Percentiles rank a stretch among this genome's conserved stretches.
phyloP scores from a whole-genome alignment of 2,329 filamentous ascomycete species.

The Ophiostoma australiae region DNA sequence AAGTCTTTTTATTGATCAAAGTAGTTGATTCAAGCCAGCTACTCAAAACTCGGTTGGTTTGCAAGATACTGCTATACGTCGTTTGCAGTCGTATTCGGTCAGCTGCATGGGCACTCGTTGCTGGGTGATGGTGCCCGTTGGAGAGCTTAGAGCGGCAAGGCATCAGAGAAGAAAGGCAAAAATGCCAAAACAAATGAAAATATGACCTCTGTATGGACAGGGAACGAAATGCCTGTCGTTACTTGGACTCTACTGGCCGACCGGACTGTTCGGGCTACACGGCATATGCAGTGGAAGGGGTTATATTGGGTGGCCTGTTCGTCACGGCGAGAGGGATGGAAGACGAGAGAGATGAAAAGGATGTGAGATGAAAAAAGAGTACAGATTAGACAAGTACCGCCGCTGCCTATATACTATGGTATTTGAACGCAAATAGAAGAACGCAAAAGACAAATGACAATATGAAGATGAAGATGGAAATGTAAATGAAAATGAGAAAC shows the following conservation, averaged over 20 bases:
- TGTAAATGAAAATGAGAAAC: not conserved
- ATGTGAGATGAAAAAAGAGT: not conserved
- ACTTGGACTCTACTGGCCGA: not conserved
- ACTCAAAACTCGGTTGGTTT: too few species aligned
- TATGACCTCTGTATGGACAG: not conserved
- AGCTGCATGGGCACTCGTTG: not conserved
- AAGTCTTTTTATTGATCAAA: too few species aligned
- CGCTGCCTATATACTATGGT: slow-evolving; percentile 1
- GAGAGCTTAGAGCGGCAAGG: not conserved
- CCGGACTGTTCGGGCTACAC: not conserved
- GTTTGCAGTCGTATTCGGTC: slow-evolving; percentile 5
- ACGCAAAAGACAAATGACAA: not conserved
- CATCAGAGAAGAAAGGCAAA: too few species aligned
- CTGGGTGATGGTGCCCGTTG: not conserved
- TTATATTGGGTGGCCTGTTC: not conserved
- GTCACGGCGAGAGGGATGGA: not conserved
- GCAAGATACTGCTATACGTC: not conserved
- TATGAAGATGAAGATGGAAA: not conserved
- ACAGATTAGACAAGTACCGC: not conserved
- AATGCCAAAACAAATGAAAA: not conserved
- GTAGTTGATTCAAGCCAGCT: too few species aligned
- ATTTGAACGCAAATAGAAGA: not conserved
- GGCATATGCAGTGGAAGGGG: slow-evolving; percentile 8
- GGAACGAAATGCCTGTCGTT: not conserved
- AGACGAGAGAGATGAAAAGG: not conserved